Percentiles rank a stretch among this genome's conserved stretches.
Evolutionary conservation across 257 asterid genomes (phyloP).

Genomic region (Knoxia roxburghii): DNA sequence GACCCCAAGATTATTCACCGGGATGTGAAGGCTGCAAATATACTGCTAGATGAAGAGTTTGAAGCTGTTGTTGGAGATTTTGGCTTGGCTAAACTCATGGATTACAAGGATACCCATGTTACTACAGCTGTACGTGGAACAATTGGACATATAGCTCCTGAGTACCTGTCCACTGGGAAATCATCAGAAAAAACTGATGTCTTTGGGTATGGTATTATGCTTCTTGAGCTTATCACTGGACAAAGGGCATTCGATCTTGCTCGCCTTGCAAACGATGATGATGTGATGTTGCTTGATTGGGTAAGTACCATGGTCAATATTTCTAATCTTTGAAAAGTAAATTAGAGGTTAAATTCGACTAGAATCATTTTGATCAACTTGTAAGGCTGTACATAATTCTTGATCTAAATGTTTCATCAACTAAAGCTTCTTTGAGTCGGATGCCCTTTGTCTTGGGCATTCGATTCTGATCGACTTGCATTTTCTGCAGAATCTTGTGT

Average conservation of each 20-base stretch:
- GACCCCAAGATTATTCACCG: slow-evolving; percentile 58
- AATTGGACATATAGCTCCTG: slow-evolving; percentile 58
- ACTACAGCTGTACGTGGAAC: slow-evolving; percentile 58
- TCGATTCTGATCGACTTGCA: too few species aligned
- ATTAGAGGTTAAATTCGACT: not conserved
- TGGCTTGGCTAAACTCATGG: slow-evolving; percentile 57
- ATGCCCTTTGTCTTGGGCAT: too few species aligned
- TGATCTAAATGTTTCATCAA: not conserved
- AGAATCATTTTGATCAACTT: not conserved
- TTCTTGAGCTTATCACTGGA: slow-evolving; percentile 48
- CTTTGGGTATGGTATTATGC: slow-evolving; percentile 57
- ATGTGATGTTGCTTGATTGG: slow-evolving; percentile 58
- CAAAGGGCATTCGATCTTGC: slow-evolving; percentile 56
- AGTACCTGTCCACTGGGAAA: slow-evolving; percentile 50
- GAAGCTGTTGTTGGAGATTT: slow-evolving; percentile 60
- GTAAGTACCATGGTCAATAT: slow-evolving; percentile 17
- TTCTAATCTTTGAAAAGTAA: too few species aligned
- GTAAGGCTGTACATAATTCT: not conserved
- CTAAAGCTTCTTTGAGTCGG: not conserved
- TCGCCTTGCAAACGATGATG: slow-evolving; percentile 54
- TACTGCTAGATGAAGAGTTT: slow-evolving; percentile 48
- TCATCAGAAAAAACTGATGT: slow-evolving; percentile 52
- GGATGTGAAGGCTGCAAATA: slow-evolving; percentile 53
- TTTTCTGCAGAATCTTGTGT: not conserved
- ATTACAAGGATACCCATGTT: slow-evolving; percentile 53